Base-by-base conservation (phyloP, 768 basidiomycete species). In the Hericium rajendrae region DNA sequence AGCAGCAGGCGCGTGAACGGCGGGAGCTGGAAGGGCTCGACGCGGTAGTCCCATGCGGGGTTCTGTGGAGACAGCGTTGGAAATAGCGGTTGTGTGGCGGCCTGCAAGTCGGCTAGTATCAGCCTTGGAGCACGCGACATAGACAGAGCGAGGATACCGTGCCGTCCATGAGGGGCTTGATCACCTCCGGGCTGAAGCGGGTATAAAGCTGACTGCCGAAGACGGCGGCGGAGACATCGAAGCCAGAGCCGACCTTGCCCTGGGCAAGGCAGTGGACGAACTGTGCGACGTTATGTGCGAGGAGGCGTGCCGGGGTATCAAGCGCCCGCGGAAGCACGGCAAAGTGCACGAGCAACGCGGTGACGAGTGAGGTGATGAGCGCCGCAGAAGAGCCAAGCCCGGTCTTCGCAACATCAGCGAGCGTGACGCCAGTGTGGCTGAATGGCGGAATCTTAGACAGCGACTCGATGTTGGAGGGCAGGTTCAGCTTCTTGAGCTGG, bases 361-460 rank as follows among this genome's bases (percentile, higher is more conserved):
- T 85, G 53, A 93, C 88, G 58, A 98, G 82, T 48, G 95, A 95
- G 2, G 97, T 97, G 69, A 97, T 97, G 61, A 99, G 80, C 0
- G 97, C 93, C 5, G 97, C 97, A 2, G 94, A 97, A 6, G 94
- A 97, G 41, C 97, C 97, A 51, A 98, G 82, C 9, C 97, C 97
- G 0, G 97, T 98, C 74, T 99, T 99, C 79, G 97, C 94, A n/a
- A 95, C 94, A 52, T 90, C 74, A 0, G 78, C 72, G 39, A 99
- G 76, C 0, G 70, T 72, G 51, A 87, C 85, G 56, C 83, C 80
- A 15, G 89, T 85, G 24, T 78, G 75, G 37, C 74, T 76, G 74
- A 98, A 97, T 0, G 90, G 88, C 3, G 83, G 73, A n/a, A 97
- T 81, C 51, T 78, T 73, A 1, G 75, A 68, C 28, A 97, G 78